Evolutionary conservation across 169 alveolate genomes (phyloP).

Genomic region (Toxoplasma gondii): DNA sequence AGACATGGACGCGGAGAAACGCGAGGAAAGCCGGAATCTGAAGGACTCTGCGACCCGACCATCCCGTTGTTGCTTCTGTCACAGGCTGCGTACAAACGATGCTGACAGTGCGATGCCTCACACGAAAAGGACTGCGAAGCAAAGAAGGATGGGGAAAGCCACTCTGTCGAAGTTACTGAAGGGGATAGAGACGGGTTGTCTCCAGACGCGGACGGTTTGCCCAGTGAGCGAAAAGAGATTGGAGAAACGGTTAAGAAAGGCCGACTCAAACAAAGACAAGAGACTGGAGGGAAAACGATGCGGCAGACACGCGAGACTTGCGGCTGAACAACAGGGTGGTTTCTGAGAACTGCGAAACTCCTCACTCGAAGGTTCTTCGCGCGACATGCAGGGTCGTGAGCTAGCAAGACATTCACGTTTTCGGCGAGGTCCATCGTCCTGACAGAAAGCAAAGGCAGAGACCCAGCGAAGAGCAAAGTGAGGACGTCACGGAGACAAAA

Average conservation of each 20-base stretch:
- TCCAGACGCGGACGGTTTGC: too few species aligned
- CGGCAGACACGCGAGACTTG: not conserved
- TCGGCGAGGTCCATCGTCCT: constrained; percentile 29
- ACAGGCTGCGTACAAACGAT: too few species aligned
- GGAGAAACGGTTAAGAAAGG: not conserved
- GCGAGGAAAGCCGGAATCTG: not conserved
- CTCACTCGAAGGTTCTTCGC: constrained; percentile 26
- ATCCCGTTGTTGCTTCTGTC: too few species aligned
- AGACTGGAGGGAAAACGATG: not conserved
- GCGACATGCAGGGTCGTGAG: constrained; percentile 10
- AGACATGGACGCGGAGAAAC: not conserved
- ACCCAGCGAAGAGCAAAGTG: not conserved
- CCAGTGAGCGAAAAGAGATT: not conserved
- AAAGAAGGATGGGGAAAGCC: too few species aligned
- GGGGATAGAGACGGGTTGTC: too few species aligned
- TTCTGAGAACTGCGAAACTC: too few species aligned
- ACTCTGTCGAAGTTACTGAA: too few species aligned
- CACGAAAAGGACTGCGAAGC: too few species aligned
- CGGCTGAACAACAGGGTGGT: not conserved
- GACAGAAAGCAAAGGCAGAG: not conserved
- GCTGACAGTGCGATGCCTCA: too few species aligned
- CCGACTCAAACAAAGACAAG: not conserved
- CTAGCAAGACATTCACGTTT: constrained; percentile 17
- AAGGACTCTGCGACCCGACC: too few species aligned
- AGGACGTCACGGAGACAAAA: not conserved